Evolutionary conservation across 2,329 filamentous ascomycete species (phyloP).

Genomic region (Cadophora gregata): DNA sequence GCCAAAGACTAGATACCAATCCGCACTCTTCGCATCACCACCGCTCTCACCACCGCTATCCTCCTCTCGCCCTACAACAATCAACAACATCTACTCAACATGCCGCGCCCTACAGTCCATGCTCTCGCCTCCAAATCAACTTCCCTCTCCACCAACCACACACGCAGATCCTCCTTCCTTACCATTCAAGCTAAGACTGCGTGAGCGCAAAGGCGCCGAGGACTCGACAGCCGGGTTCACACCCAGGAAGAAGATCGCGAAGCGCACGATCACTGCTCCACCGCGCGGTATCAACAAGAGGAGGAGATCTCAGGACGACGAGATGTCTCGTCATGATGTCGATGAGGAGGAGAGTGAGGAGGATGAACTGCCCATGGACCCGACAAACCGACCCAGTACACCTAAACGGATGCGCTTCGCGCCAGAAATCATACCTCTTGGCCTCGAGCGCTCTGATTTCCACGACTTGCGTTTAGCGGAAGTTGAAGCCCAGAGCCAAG

Average conservation of each 20-base stretch:
- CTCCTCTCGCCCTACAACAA: constrained; percentile 52
- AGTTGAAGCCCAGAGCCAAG: constrained; percentile 4
- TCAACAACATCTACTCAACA: constrained; percentile 62
- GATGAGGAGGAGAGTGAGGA: constrained; percentile 39
- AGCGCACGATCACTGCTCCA: constrained; percentile 53
- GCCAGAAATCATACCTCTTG: constrained; percentile 64
- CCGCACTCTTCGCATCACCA: constrained; percentile 61
- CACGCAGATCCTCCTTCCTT: constrained; percentile 36
- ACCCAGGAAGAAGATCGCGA: constrained; percentile 53
- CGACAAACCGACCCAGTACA: constrained; percentile 49
- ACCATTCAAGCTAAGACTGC: constrained; percentile 60
- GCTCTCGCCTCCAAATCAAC: constrained; percentile 53
- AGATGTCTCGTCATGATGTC: constrained; percentile 51
- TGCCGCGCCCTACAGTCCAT: constrained; percentile 67
- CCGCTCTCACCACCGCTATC: constrained; percentile 56
- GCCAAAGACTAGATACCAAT: constrained; percentile 48
- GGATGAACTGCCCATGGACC: constrained; percentile 18
- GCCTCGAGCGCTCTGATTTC: constrained; percentile 63
- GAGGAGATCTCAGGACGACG: constrained; percentile 53
- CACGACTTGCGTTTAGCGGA: constrained; percentile 53
- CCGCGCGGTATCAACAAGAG: constrained; percentile 59
- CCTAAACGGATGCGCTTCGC: constrained; percentile 66
- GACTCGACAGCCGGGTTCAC: constrained; percentile 23
- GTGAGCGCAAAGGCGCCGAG: constrained; percentile 49
- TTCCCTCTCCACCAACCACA: constrained; percentile 61